phyloP scores from a whole-genome alignment of 148 eudicot genomes.

The Nepenthes mirabilis region DNA sequence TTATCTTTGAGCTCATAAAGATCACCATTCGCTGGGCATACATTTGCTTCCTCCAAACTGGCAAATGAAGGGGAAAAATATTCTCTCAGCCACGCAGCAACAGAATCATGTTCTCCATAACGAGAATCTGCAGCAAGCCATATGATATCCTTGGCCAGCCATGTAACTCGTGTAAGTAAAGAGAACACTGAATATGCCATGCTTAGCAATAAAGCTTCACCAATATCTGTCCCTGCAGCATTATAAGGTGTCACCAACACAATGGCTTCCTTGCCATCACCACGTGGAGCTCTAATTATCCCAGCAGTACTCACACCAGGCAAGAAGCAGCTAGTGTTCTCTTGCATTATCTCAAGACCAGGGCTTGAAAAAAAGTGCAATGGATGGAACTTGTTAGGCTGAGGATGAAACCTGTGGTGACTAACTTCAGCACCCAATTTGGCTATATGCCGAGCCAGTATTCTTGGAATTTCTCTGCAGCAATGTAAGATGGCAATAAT shows the following conservation, averaged over 20 bases:
- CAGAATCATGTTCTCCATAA: conserved; percentile 75
- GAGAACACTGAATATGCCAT: conserved; percentile 69
- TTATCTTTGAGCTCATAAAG: conserved; percentile 11
- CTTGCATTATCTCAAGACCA: conserved; percentile 31
- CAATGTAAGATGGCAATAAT: background rate
- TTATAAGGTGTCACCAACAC: conserved; percentile 90
- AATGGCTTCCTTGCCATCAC: conserved; percentile 97
- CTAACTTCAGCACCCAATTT: conserved; percentile 83
- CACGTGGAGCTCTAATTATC: conserved; percentile 89
- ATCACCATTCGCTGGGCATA: conserved; percentile 23
- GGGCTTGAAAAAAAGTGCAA: conserved; percentile 67
- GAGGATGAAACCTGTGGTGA: conserved; percentile 53
- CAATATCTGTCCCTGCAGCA: conserved; percentile 30
- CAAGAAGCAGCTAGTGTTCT: conserved; percentile 38
- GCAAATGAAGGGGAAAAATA: conserved; percentile 58
- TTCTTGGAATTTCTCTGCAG: conserved; percentile 54
- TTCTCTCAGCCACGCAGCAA: conserved; percentile 80
- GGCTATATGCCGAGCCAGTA: conserved; percentile 43
- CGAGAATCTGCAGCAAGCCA: conserved; percentile 97
- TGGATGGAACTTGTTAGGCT: conserved; percentile 53
- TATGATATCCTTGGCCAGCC: conserved; percentile 95
- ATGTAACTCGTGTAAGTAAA: conserved; percentile 63
- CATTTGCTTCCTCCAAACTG: conserved; percentile 15
- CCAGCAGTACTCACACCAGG: conserved; percentile 69
- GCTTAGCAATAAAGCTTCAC: conserved; percentile 71